Conservation (phyloP, 2,329 filamentous ascomycete species). For the Colletotrichum karsti region DNA sequence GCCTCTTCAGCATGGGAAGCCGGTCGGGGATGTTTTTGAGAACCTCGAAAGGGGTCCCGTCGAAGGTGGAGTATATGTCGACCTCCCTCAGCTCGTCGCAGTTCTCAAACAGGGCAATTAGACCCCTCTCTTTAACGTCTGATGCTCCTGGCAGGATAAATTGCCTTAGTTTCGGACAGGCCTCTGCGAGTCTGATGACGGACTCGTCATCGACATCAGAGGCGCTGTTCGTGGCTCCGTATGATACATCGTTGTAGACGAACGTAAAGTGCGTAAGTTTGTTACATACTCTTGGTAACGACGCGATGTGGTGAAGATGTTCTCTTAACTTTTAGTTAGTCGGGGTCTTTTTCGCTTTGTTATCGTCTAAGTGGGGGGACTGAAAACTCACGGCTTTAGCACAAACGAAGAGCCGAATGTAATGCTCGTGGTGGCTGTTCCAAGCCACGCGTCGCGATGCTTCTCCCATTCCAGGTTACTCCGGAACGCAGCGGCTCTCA, state of each 20-base stretch:
- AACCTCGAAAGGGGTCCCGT: neutral
- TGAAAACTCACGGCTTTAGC: too few relatives aligned
- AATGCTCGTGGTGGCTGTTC: too few relatives aligned
- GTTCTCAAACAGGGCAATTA: neutral
- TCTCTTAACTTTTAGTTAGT: too few relatives aligned
- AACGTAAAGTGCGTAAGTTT: neutral
- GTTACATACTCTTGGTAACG: too few relatives aligned
- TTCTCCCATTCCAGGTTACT: too few relatives aligned
- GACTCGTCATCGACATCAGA: neutral
- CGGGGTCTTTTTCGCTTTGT: too few relatives aligned
- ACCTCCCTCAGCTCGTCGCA: neutral
- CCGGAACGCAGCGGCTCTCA: too few relatives aligned
- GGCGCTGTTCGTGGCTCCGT: neutral
- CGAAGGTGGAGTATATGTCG: neutral
- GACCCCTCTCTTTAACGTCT: neutral
- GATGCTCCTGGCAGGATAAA: neutral
- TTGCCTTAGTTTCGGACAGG: neutral
- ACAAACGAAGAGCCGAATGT: too few relatives aligned
- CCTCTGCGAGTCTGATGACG: neutral
- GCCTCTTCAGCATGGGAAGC: neutral
- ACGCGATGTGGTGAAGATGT: too few relatives aligned
- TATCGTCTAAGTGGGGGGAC: too few relatives aligned
- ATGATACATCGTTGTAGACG: neutral
- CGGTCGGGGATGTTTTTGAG: neutral
- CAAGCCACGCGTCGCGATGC: too few relatives aligned